A percentile compares a stretch with the other conserved stretches of the same genome.
These are phyloP conservation scores for Fusarium sp. DNA, from an alignment of 2,329 filamentous ascomycete species.

Conservation along the genomic window DNA sequence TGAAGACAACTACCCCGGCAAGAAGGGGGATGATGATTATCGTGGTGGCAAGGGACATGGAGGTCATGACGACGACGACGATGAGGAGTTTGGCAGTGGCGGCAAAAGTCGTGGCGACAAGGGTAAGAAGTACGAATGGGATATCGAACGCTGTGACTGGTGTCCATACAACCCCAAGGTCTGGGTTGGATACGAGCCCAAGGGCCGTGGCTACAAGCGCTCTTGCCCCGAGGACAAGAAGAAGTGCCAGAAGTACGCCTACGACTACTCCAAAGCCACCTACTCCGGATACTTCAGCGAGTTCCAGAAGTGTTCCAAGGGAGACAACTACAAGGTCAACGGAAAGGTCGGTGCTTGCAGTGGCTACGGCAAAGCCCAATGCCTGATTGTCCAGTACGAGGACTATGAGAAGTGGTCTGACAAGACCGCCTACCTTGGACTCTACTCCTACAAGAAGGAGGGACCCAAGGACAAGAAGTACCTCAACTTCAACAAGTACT, in stretches of 20 bases:
- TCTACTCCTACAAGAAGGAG: constrained; percentile 19
- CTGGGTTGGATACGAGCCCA: not conserved
- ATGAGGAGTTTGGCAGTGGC: constrained; percentile 18
- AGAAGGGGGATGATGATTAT: not conserved
- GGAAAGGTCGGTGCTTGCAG: constrained; percentile 23
- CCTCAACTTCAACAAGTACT: constrained; percentile 37
- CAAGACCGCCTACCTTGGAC: constrained; percentile 31
- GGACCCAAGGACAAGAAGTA: constrained; percentile 19
- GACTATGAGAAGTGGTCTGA: constrained; percentile 24
- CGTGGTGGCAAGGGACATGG: not conserved
- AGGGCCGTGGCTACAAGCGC: constrained; percentile 9
- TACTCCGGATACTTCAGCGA: constrained; percentile 15
- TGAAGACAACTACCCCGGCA: not conserved
- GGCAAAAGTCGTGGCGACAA: not conserved
- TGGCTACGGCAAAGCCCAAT: constrained; percentile 20
- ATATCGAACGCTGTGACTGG: constrained; percentile 16
- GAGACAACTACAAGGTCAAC: constrained; percentile 32
- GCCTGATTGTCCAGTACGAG: constrained; percentile 30
- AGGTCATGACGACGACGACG: not conserved
- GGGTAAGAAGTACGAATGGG: constrained; percentile 30
- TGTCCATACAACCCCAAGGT: constrained; percentile 19
- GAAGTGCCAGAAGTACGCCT: constrained; percentile 33
- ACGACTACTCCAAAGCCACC: constrained; percentile 21
- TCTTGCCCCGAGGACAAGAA: constrained; percentile 35
- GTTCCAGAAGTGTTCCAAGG: constrained; percentile 18